These are phyloP conservation scores for Piloderma croceum DNA, from an alignment of 768 basidiomycete genomes.

Conservation along the genomic window DNA sequence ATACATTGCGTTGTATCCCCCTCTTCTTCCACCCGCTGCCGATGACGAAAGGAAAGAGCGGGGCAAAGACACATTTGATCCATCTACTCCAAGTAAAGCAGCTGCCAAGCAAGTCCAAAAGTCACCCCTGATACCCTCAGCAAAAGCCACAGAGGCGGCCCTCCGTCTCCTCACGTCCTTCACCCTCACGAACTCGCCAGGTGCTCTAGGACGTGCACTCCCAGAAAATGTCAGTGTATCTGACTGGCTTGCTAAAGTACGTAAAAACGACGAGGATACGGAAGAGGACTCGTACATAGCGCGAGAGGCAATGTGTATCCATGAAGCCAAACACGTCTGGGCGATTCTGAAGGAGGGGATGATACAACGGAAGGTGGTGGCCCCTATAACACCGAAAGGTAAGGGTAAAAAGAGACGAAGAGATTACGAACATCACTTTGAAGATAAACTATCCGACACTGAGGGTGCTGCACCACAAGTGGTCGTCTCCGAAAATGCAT, in stretches of 20 bases:
- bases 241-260: conserved; percentile 38
- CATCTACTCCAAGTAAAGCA: conserved; percentile 3
- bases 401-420: conserved; percentile 8
- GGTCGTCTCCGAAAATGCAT: conserved; percentile 44
- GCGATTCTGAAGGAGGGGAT: conserved; percentile 52
- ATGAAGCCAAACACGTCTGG: conserved; percentile 55
- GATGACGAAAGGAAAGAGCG: conserved; percentile 12
- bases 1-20: conserved; percentile 65
- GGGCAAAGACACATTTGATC: conserved; percentile 12
- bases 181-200: conserved; percentile 50
- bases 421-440: neutral
- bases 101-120: conserved; percentile 30
- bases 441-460: conserved; percentile 1
- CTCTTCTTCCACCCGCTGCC: conserved; percentile 22
- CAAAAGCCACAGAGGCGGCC: conserved; percentile 44
- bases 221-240: no score
- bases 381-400: conserved; percentile 1
- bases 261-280: conserved; percentile 24
- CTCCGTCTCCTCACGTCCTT: conserved; percentile 51
- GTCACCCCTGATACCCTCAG: conserved; percentile 38
- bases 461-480: conserved; percentile 21
- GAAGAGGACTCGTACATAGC: conserved; percentile 54
- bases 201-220: conserved; percentile 47
- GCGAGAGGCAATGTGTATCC: conserved; percentile 48
- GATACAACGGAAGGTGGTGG: conserved; percentile 30